Percentiles rank a stretch among this genome's conserved stretches.
Evolutionary conservation across 306 rosid genomes (phyloP).

Genomic region (Pueraria montana): DNA sequence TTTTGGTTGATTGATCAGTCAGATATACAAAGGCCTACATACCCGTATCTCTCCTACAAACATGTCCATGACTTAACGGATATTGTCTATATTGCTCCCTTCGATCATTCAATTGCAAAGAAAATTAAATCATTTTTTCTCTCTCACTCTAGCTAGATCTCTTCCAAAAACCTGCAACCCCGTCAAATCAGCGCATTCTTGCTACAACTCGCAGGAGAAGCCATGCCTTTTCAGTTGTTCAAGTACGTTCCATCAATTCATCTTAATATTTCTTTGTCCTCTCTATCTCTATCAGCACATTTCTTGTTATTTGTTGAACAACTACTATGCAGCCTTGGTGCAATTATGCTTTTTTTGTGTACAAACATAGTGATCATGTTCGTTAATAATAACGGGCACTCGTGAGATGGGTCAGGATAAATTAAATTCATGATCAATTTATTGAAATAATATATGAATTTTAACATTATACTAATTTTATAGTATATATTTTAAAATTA

Average conservation of each 20-base stretch:
- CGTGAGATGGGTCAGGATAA: background rate
- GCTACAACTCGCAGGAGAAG: background rate
- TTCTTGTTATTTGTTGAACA: slow-evolving; percentile 6
- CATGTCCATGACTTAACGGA: slow-evolving; percentile 49
- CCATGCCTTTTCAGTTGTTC: slow-evolving; percentile 3
- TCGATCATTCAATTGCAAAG: slow-evolving; percentile 18
- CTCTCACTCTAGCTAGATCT: background rate
- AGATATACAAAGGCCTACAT: slow-evolving; percentile 42
- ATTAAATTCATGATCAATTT: too few species aligned
- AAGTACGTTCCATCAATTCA: background rate
- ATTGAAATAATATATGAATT: too few species aligned
- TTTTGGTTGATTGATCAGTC: slow-evolving; percentile 48
- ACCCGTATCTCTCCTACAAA: slow-evolving; percentile 38
- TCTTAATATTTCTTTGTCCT: slow-evolving; percentile 2
- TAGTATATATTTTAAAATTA: too few species aligned
- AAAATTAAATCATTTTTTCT: background rate
- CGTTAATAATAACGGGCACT: background rate
- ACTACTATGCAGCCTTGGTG: background rate
- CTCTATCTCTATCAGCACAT: background rate
- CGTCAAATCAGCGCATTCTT: slow-evolving; percentile 36
- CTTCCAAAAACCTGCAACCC: slow-evolving; percentile 13
- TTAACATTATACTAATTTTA: too few species aligned
- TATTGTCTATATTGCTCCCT: slow-evolving; percentile 37
- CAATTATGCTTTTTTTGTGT: slow-evolving; percentile 10
- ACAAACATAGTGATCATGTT: background rate